phyloP scores from a whole-genome alignment of 129 eudicot genomes.

The Rutidosis leptorrhynchoides region DNA sequence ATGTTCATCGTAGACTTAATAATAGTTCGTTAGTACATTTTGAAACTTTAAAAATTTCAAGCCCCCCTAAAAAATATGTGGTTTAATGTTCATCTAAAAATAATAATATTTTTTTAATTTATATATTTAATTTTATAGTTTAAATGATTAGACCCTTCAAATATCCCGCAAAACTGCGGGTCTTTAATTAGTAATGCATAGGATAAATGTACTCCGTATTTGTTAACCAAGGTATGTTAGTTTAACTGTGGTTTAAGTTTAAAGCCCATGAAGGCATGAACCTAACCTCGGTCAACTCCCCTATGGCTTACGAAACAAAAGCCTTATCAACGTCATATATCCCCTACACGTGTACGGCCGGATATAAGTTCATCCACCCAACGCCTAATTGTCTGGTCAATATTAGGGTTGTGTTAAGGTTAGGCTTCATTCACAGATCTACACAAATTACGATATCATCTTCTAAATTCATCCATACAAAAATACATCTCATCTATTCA shows the following conservation, averaged over 20 bases:
- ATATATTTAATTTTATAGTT: too few relatives aligned
- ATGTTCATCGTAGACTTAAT: too few relatives aligned
- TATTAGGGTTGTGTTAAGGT: conserved; percentile 43
- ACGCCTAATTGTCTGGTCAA: conserved; percentile 37
- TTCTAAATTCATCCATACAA: neutral
- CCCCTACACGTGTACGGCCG: conserved; percentile 58
- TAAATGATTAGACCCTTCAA: too few relatives aligned
- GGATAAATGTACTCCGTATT: too few relatives aligned
- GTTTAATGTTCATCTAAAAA: too few relatives aligned
- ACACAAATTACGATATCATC: neutral
- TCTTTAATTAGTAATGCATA: too few relatives aligned
- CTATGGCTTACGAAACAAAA: conserved; percentile 9
- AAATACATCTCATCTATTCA: neutral
- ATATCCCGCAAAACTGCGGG: too few relatives aligned
- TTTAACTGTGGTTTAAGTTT: conserved; percentile 15
- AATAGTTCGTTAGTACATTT: too few relatives aligned
- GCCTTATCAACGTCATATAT: conserved; percentile 19
- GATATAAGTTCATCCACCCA: conserved; percentile 34
- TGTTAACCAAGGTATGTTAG: neutral
- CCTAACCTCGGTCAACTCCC: conserved; percentile 25
- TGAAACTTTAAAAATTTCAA: too few relatives aligned
- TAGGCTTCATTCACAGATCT: conserved; percentile 22
- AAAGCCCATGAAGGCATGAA: neutral
- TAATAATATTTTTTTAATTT: too few relatives aligned
- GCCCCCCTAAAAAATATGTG: too few relatives aligned